Evolutionary conservation across 768 basidiomycete species (phyloP).

Genomic region (Kwoniella dejecticola): DNA sequence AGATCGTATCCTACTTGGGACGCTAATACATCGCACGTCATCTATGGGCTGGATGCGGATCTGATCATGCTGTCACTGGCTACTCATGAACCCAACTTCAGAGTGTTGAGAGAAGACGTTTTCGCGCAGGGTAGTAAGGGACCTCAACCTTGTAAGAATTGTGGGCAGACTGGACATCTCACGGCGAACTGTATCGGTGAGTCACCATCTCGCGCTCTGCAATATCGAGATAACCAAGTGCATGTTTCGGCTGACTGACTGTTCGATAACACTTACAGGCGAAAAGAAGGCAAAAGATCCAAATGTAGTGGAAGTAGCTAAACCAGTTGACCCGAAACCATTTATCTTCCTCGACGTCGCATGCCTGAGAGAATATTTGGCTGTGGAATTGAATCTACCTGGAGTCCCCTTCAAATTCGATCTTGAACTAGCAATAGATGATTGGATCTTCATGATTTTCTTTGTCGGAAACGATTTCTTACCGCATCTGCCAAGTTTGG

Average conservation of each 20-base stretch:
- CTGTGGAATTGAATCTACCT: constrained; percentile 88
- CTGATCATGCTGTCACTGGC: constrained; percentile 97
- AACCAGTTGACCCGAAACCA: constrained; percentile 75
- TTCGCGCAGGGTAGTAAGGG: constrained; percentile 77
- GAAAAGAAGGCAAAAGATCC: constrained; percentile 63
- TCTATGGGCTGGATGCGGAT: constrained; percentile 99
- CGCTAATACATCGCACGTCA: constrained; percentile 93
- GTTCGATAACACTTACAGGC: constrained; percentile 56
- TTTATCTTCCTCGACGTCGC: constrained; percentile 99
- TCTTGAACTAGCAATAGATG: constrained; percentile 95
- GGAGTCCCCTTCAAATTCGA: constrained; percentile 79
- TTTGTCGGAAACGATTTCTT: constrained; percentile 91
- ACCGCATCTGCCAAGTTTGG: constrained; percentile 94
- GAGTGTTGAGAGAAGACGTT: constrained; percentile 96
- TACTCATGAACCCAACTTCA: constrained; percentile 97
- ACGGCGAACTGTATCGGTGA: constrained; percentile 87
- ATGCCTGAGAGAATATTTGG: constrained; percentile 93
- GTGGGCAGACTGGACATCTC: constrained; percentile 92
- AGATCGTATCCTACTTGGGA: constrained; percentile 84
- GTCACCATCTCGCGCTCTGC: constrained; percentile 2
- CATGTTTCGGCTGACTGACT: too few relatives aligned
- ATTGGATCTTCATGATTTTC: constrained; percentile 99
- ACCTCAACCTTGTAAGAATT: constrained; percentile 78
- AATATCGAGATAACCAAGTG: neutral
- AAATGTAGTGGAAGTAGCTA: constrained; percentile 58